Base-by-base conservation (phyloP, 345 rosid species). In the Hypericum androsaemum region DNA sequence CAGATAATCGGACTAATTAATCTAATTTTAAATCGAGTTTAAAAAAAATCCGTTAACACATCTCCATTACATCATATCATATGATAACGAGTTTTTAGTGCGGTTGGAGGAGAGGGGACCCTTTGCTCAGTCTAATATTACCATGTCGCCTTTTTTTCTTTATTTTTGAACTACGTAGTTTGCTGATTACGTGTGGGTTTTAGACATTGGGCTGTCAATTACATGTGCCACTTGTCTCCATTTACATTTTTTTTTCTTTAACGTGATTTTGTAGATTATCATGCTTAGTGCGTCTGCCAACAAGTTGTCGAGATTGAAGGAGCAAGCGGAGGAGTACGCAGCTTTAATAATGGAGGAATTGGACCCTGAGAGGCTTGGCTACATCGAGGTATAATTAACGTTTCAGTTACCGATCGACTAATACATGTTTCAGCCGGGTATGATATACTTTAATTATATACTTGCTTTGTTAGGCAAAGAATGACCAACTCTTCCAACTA, bases 311-410 rank as follows among this genome's bases (percentile, higher is more conserved):
- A 79, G 98, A 74, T 71, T 92, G 64, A 83, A 83, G 54, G 95
- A 92, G 58, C 98, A 88, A 65, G 97, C 98, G 58, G 98, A 88
- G 56, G 97, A 92, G 70, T 88, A 92, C 50, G 98, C 98, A 70
- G 95, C 98, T 69, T 57, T 92, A 77, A 92, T 92, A 52, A 92
- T 92, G 98, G 98, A 92, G 62, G 98, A 92, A 66, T 66, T 92
- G 67, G 98, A 92, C 73, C 97, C 98, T 14, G 98, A 92, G 71
- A 68, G 90, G 64, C 90, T 92, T 50, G 96, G 95, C 69, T 92
- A 92, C 73, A 85, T 92, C 45, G 98, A 92, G 98, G 98, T 81
- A 64, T 22, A 22, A 1, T 22, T 22, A 22, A 22, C 32, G 1
- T 22, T 22, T 22, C 4, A 22, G 1, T 1, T 22, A 22, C 4